Evolutionary conservation across 179 eudicot species (phyloP).

Genomic region (Nepenthes alata): DNA sequence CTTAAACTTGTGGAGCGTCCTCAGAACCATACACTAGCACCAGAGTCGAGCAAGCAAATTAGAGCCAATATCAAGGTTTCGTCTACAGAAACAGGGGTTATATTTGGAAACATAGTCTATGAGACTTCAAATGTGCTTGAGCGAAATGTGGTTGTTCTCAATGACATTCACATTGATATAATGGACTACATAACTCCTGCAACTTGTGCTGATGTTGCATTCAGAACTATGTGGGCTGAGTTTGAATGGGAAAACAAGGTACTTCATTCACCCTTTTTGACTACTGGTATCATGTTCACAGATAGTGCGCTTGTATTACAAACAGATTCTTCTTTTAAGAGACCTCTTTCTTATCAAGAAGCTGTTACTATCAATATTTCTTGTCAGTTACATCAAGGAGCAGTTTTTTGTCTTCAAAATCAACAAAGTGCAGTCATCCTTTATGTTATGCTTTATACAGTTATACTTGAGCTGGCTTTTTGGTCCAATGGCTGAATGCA

Average conservation of each 20-base stretch:
- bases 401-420: too few relatives aligned
- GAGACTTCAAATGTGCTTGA: slow-evolving; percentile 91
- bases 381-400: too few relatives aligned
- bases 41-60: slow-evolving; percentile 94
- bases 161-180: slow-evolving; percentile 94
- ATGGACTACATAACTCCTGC: slow-evolving; percentile 98
- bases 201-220: slow-evolving; percentile 80
- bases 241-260: slow-evolving; percentile 99
- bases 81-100: slow-evolving; percentile 90
- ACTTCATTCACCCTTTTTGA: slow-evolving; percentile 10
- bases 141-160: slow-evolving; percentile 81
- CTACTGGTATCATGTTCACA: neutral
- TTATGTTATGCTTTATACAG: too few relatives aligned
- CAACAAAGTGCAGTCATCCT: too few relatives aligned
- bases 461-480: too few relatives aligned
- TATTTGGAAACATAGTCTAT: slow-evolving; percentile 86
- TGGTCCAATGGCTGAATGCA: too few relatives aligned
- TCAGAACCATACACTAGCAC: slow-evolving; percentile 88
- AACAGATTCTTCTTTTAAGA: neutral
- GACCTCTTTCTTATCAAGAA: neutral
- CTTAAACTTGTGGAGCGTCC: slow-evolving; percentile 97
- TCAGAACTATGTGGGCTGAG: slow-evolving; percentile 96
- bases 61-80: slow-evolving; percentile 88
- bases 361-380: neutral
- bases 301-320: neutral